Evolutionary conservation across 176 grass and related monocot genomes (phyloP), one percentile per base, ranked within the genome.

Genomic region (Phoenix dactylifera): DNA sequence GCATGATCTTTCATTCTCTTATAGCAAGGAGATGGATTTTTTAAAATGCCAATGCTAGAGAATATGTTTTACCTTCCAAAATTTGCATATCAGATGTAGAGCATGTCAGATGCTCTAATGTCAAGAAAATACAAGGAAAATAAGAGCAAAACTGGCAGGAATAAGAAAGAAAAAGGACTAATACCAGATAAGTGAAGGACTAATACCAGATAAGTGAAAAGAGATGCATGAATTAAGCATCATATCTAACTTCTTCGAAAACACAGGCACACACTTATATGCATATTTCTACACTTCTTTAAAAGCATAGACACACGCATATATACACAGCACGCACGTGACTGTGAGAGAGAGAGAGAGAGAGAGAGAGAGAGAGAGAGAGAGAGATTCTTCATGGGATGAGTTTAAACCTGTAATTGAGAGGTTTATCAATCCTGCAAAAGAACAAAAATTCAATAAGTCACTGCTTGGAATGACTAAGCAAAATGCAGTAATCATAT

Each of bases 361-460:
- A 51, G 7, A 15, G 16, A 15, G 26, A 52, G 30, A 52, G 22
- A 20, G 26, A 18, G 4, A 19, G 4, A 22, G 7, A 50, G 49
- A 14, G 49, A 24, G 18, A 12, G 18, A 55, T 44, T 44, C 10
- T 15, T 58, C 20, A 22, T 26, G 56, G 66, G 44, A 61, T 66
- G 52, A 67, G 50, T 6, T 18, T 65, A 60, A 78, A 93, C 89
- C 89, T 88, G 84, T 70, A 72, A 76, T 59, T 18, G 89, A 87
- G 74, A 93, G 83, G 60, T 93, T 93, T 26, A 72, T 50, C 26
- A 93, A 70, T 28, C 80, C 89, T 93, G 89, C 54, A 76, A 76
- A 70, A 52, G n/a, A 58, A 53, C 48, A 49, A 63, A 50, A 49
- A 49, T 15, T 15, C 17, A 44, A 35, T 50, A 23, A 14, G 49